These are phyloP conservation scores for Rhizopogon vinicolor DNA, from an alignment of 768 basidiomycete species.

Conservation along the genomic window DNA sequence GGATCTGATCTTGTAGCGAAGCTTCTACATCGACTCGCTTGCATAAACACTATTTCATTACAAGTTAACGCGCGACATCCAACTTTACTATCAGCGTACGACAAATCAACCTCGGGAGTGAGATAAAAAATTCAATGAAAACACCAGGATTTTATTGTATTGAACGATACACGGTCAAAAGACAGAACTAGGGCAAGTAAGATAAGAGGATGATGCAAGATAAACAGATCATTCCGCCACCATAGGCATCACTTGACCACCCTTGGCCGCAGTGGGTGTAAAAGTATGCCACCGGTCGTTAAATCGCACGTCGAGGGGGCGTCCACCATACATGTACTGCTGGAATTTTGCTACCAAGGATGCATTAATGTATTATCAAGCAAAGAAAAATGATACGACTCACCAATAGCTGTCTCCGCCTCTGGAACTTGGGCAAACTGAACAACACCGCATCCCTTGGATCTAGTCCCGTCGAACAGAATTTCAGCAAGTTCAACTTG, in stretches of 20 bases:
- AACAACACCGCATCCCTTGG: slow-evolving; percentile 93
- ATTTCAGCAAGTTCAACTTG: slow-evolving; percentile 95
- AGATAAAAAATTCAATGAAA: neutral
- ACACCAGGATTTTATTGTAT: neutral
- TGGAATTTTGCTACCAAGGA: slow-evolving; percentile 76
- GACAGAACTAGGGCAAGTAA: neutral
- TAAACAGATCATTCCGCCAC: slow-evolving; percentile 41
- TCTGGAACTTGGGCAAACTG: slow-evolving; percentile 86
- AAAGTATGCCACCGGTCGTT: slow-evolving; percentile 97
- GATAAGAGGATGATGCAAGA: neutral
- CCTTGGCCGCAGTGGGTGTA: slow-evolving; percentile 83
- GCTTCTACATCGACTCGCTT: too few relatives aligned
- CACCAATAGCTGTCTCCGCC: slow-evolving; percentile 92
- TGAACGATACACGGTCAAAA: neutral
- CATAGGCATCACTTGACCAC: slow-evolving; percentile 68
- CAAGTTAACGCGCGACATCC: neutral
- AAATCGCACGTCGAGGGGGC: slow-evolving; percentile 88
- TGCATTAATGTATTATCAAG: neutral
- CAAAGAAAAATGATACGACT: slow-evolving; percentile 14
- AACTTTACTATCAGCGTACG: neutral
- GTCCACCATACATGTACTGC: slow-evolving; percentile 91
- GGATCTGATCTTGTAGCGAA: too few relatives aligned
- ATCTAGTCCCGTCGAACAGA: slow-evolving; percentile 85
- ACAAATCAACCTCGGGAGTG: neutral
- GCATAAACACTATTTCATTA: too few relatives aligned